Base-by-base conservation (phyloP, 2,329 filamentous ascomycete species). In the Claviceps quebecensis region DNA sequence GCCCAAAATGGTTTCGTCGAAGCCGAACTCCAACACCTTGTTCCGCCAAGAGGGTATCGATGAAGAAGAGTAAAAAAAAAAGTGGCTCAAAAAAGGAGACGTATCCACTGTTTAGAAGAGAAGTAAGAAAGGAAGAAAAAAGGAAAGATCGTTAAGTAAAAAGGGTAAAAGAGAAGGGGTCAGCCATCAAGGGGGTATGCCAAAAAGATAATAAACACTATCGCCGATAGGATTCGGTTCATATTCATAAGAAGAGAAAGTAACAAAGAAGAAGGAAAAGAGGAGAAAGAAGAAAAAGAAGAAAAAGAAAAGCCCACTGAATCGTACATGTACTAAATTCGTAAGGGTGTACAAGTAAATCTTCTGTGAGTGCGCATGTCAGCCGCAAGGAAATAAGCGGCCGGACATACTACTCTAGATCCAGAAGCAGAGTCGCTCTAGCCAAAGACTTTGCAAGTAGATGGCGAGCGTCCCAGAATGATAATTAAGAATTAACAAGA, bases 141-240 rank as follows among this genome's bases (percentile, higher is more conserved):
- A 5, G 47, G 51, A 52, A 53, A 51, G 23, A 34, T 16, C 22
- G 45, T 49, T 14, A 17, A 37, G 40, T 8, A 26, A 36, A 17
- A 11, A 5, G 17, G 46, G 26, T 6, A 46, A 7, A 11, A 5
- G 5, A n/a, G 16, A 23, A 6, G 44, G 45, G 14, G 16, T 44
- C 26, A 40, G 38, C 46, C 34, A 44, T 40, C 5, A 16, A 39
- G n/a, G 36, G 7, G 19, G 29, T 44, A 45, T 49, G 37, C 16
- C 52, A 51, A 19, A 54, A 58, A 62, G 57, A 62, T 57, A 64
- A 62, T 64, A 63, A 63, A 65, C 61, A 61, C 62, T 61, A 63
- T 65, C 58, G 61, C 61, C 62, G 57, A 62, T 60, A 60, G 55
- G 53, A 53, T 57, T 57, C 53, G 56, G 59, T 56, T 59, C 55